Evolutionary conservation across 2,329 filamentous ascomycete species (phyloP).

Genomic region (Fusarium chaquense): DNA sequence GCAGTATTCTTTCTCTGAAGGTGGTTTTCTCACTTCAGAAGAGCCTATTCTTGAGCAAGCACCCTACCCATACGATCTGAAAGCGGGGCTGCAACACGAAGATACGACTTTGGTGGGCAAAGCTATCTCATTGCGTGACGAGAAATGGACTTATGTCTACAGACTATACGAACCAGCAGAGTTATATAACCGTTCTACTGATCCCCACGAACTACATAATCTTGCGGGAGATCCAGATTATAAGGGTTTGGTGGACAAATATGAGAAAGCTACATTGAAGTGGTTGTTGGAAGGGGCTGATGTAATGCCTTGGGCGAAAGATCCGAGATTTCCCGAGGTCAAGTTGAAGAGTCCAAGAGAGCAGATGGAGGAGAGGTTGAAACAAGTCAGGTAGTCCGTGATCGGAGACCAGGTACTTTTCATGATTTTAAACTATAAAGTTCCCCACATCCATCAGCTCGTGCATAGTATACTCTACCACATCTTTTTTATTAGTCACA

Average conservation of each 20-base stretch:
- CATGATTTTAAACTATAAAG: too few relatives aligned
- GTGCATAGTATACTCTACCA: too few relatives aligned
- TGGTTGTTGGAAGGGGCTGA: constrained; percentile 55
- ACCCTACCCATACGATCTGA: constrained; percentile 60
- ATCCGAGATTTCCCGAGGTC: constrained; percentile 48
- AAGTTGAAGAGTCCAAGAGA: too few relatives aligned
- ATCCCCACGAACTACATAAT: constrained; percentile 56
- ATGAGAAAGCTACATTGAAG: constrained; percentile 51
- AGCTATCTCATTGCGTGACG: constrained; percentile 53
- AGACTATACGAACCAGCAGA: constrained; percentile 59
- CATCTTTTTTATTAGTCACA: too few relatives aligned
- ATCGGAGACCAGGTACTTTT: too few relatives aligned
- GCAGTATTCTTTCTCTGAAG: constrained; percentile 58
- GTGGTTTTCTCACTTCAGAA: constrained; percentile 58
- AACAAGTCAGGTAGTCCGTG: too few relatives aligned
- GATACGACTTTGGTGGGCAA: constrained; percentile 59
- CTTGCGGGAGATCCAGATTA: constrained; percentile 50
- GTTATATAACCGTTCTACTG: constrained; percentile 55
- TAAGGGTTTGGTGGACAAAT: constrained; percentile 34
- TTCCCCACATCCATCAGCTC: too few relatives aligned
- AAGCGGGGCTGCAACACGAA: constrained; percentile 59
- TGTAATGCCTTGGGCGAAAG: constrained; percentile 53
- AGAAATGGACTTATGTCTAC: constrained; percentile 59
- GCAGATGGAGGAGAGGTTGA: too few relatives aligned
- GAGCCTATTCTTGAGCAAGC: constrained; percentile 60